Percentiles rank a stretch among this genome's conserved stretches.
Conservation (phyloP, 352 stramenopile species). For the Pythium myriotylum region DNA sequence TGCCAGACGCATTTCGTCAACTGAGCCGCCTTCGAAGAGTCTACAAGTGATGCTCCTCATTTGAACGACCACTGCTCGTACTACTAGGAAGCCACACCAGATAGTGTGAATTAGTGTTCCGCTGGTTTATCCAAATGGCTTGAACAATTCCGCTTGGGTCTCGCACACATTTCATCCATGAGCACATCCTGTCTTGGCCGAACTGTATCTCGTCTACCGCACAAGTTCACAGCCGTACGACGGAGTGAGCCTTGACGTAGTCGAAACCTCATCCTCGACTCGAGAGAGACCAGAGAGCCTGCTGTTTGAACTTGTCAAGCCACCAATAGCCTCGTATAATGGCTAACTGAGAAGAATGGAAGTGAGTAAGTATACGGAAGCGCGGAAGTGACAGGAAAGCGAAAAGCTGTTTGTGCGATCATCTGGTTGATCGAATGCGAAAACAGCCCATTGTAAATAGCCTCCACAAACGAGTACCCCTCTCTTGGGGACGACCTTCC, state of each 20-base stretch:
- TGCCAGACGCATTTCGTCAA: constrained; percentile 34
- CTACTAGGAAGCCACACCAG: too few species aligned
- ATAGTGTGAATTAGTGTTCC: too few species aligned
- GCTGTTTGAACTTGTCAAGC: background rate
- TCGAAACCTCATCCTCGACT: background rate
- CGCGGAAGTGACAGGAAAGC: too few species aligned
- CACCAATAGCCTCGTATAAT: background rate
- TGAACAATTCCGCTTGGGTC: constrained; percentile 58
- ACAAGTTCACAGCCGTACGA: constrained; percentile 27
- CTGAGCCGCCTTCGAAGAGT: too few species aligned
- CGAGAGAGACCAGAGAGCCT: background rate
- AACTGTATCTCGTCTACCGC: constrained; percentile 51
- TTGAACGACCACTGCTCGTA: constrained; percentile 25
- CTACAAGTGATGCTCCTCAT: too few species aligned
- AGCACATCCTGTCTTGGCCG: constrained; percentile 47
- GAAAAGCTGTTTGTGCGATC: too few species aligned
- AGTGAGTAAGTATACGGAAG: too few species aligned
- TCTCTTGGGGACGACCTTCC: too few species aligned
- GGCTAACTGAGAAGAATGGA: too few species aligned
- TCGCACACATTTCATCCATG: constrained; percentile 54
- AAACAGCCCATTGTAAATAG: too few species aligned
- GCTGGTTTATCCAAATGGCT: constrained; percentile 43
- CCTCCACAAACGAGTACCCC: too few species aligned
- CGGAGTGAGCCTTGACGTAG: background rate
- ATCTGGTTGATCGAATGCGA: too few species aligned